Percentiles rank a stretch among this genome's conserved stretches.
Evolutionary conservation across 495 filamentous ascomycete species (phyloP).

Genomic region (Xylaria venustula): DNA sequence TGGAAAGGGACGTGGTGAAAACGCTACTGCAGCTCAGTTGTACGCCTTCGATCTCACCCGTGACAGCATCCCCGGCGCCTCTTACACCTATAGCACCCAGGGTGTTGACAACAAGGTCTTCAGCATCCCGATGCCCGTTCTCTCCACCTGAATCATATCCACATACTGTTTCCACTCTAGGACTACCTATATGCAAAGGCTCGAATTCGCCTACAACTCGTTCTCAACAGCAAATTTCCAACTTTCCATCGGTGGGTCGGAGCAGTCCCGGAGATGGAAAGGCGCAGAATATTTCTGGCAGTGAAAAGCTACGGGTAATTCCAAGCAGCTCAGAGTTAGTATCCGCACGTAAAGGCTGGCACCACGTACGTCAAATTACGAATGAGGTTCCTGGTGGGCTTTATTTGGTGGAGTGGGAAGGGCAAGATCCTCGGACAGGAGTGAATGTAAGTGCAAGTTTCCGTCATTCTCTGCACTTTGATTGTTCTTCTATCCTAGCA

Average conservation of each 20-base stretch:
- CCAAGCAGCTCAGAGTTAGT: neutral
- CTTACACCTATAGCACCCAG: neutral
- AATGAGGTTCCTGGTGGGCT: constrained; percentile 10
- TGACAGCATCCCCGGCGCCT: neutral
- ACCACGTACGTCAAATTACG: constrained; percentile 17
- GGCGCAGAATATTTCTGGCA: neutral
- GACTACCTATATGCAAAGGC: neutral
- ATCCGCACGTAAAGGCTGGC: constrained; percentile 20
- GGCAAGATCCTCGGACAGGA: constrained; percentile 19
- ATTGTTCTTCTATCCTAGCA: neutral
- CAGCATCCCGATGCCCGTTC: neutral
- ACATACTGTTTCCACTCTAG: neutral
- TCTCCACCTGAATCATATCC: neutral
- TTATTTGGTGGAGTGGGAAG: constrained; percentile 28
- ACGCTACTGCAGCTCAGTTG: neutral
- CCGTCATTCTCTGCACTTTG: neutral
- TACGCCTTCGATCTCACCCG: neutral
- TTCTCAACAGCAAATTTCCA: too few relatives aligned
- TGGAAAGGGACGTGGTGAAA: neutral
- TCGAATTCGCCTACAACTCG: neutral
- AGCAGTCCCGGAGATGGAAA: neutral
- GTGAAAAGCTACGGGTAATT: neutral
- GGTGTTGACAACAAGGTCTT: neutral
- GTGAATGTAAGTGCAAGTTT: neutral
- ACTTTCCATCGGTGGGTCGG: too few relatives aligned